Evolutionary conservation across 768 basidiomycete genomes (phyloP).

Genomic region (Pisolithus microcarpus): DNA sequence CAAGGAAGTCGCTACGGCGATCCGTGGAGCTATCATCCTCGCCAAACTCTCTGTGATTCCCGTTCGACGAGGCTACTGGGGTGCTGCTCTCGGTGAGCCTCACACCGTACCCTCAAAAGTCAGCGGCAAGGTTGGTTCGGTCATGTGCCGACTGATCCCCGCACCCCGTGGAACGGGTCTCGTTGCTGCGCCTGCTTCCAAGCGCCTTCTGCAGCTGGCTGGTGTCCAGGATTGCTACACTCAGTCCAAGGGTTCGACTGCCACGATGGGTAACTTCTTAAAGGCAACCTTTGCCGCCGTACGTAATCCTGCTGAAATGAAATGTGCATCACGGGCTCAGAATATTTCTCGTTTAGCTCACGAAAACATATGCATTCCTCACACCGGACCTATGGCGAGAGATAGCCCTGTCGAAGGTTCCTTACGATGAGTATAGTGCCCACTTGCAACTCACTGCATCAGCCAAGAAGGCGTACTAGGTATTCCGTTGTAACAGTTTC

Average conservation of each 20-base stretch:
- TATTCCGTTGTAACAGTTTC: conserved; percentile 5
- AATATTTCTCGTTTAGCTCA: conserved; percentile 50
- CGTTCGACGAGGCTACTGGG: conserved; percentile 99
- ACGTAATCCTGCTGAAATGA: conserved; percentile 25
- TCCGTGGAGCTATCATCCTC: conserved; percentile 98
- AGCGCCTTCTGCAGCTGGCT: conserved; percentile 93
- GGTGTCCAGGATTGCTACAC: conserved; percentile 98
- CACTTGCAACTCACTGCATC: conserved; percentile 74
- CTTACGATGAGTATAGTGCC: conserved; percentile 92
- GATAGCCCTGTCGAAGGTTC: conserved; percentile 81
- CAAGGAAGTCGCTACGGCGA: conserved; percentile 99
- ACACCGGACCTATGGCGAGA: conserved; percentile 98
- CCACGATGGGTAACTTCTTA: conserved; percentile 98
- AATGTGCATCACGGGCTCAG: conserved; percentile 4
- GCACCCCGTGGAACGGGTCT: conserved; percentile 99
- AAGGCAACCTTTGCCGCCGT: conserved; percentile 94
- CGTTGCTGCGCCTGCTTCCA: conserved; percentile 96
- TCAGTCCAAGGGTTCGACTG: conserved; percentile 95
- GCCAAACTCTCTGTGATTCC: conserved; percentile 98
- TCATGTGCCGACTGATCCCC: conserved; percentile 98
- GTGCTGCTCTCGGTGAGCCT: conserved; percentile 96
- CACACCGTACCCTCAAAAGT: conserved; percentile 99
- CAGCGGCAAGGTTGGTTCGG: conserved; percentile 96
- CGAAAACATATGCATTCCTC: conserved; percentile 97
- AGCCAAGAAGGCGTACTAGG: conserved; percentile 66